phyloP scores from a whole-genome alignment of 257 asterid genomes.

The Nicotiana benthamiana region DNA sequence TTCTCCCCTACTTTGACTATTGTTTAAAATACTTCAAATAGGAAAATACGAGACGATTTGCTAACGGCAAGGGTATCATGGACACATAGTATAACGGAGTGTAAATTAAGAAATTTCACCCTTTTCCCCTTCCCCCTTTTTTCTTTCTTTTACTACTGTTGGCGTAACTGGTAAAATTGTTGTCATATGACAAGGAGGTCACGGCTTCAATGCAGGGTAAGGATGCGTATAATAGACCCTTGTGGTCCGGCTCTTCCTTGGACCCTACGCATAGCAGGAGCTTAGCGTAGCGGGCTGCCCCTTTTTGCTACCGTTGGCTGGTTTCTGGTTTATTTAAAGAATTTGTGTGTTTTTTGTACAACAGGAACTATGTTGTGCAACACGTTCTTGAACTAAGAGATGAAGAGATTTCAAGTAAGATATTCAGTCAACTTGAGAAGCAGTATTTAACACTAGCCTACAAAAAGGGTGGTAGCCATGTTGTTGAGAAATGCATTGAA shows the following conservation, averaged over 20 bases:
- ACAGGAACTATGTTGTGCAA: constrained; percentile 8
- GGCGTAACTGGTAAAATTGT: background rate
- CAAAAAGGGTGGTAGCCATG: constrained; percentile 1
- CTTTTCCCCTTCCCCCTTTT: background rate
- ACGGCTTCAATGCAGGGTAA: too few relatives aligned
- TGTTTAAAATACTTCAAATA: background rate
- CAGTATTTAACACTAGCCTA: background rate
- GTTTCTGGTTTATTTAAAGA: background rate
- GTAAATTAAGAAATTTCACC: background rate
- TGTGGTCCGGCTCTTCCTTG: too few relatives aligned
- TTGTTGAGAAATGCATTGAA: background rate
- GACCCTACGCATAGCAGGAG: too few relatives aligned
- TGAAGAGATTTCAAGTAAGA: background rate
- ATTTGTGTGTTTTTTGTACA: background rate
- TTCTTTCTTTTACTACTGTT: background rate
- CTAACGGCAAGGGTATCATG: background rate
- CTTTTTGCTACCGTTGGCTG: background rate
- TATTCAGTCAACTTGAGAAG: background rate
- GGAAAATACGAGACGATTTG: background rate
- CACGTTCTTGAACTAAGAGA: background rate
- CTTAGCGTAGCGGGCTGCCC: too few relatives aligned
- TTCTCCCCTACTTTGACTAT: background rate
- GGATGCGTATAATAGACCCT: too few relatives aligned
- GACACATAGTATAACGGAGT: too few relatives aligned
- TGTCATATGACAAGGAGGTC: too few relatives aligned